Percentiles rank a stretch among this genome's conserved stretches.
These are phyloP conservation scores for Adenanthera pavonina DNA, from an alignment of 306 rosid species.

Conservation along the genomic window DNA sequence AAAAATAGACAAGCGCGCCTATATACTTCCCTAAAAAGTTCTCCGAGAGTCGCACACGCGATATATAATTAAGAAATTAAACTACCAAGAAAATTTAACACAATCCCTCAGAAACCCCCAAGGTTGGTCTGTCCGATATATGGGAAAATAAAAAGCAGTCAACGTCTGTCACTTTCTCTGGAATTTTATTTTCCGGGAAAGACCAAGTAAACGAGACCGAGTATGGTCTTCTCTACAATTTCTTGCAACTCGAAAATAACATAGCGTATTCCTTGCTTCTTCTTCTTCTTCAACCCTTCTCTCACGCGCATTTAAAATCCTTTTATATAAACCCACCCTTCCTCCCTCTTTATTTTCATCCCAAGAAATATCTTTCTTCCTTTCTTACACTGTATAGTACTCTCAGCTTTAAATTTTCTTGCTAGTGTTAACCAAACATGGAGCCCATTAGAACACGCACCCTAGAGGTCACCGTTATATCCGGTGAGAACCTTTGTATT, in stretches of 20 bases:
- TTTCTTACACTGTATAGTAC: background rate
- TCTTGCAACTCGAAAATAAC: background rate
- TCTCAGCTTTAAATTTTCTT: background rate
- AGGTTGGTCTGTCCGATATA: no score
- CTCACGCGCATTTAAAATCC: background rate
- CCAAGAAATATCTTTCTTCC: background rate
- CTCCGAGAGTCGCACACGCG: background rate
- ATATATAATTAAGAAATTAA: no score
- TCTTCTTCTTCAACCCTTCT: background rate
- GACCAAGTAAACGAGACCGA: background rate
- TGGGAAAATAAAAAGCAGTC: background rate
- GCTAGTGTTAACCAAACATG: background rate
- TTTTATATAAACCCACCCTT: background rate
- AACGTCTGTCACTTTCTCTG: background rate
- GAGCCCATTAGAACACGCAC: background rate
- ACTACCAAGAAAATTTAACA: background rate
- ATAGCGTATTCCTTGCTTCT: background rate
- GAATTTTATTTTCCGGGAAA: background rate
- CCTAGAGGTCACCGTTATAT: background rate
- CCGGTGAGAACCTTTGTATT: background rate
- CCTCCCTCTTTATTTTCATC: background rate
- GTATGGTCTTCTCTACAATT: background rate
- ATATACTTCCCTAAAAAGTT: background rate
- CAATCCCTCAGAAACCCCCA: background rate
- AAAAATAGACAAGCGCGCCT: no score